Base-by-base conservation (phyloP, 768 basidiomycete species). In the Collybiopsis confluens region DNA sequence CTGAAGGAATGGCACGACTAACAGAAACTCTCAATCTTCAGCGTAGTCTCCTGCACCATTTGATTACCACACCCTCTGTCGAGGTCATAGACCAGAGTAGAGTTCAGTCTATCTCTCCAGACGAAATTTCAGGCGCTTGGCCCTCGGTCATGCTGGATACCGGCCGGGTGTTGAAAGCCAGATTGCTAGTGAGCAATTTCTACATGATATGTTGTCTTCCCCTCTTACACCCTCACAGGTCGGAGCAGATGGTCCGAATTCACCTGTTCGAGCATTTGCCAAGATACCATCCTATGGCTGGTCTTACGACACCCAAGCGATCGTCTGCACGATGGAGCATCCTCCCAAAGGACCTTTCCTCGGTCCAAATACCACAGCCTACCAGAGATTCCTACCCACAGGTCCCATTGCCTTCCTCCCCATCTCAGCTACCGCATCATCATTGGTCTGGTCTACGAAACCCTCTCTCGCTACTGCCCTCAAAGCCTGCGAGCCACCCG, bases 361-460 rank as follows among this genome's bases (percentile, higher is more conserved):
- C 64, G 71, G 71, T 8, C 80, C 80, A 9, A 92, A 91, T 62
- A 83, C 81, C 5, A 90, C 85, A 0, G 95, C 92, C 0, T 98
- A 89, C 69, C 97, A 98, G 67, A 79, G 95, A 20, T 98, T 98
- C 74, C 80, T 98, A 18, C 89, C 94, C 2, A 93, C 93, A 4
- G 96, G 97, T 0, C 96, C 96, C 2, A 87, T 98, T 40, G 95
- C 95, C 0, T 98, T 97, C 73, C 79, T 98, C 20, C 97, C 96
- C 0, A 78, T 98, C 40, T 87, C 87, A 1, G 71, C 82, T 0
- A 87, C 84, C 0, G 73, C 75, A 2, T 91, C 93, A 9, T 94
- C 95, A 3, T 77, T 98, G 46, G 97, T 98, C 5, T 98, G 97
- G 97, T 95, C 92, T 18, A 96, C 90, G 0, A 81, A 76, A 51